phyloP scores from a whole-genome alignment of 495 filamentous ascomycete genomes.

The Neurospora tetraspora region DNA sequence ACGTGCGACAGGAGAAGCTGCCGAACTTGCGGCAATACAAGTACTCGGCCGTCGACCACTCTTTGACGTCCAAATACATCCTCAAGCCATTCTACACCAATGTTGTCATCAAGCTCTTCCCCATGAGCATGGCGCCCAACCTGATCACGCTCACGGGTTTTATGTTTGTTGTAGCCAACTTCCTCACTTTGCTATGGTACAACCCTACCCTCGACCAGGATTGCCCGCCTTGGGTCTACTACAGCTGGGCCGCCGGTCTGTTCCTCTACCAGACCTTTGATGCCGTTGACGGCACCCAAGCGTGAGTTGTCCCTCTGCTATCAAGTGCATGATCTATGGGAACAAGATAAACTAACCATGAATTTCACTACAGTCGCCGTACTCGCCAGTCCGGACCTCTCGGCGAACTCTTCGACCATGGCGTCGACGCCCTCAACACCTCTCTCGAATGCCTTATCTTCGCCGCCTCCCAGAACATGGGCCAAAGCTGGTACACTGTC shows the following conservation, averaged over 20 bases:
- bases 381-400: conserved; percentile 88
- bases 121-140: conserved; percentile 85
- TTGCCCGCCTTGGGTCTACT: conserved; percentile 92
- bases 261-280: conserved; percentile 99
- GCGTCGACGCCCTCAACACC: conserved; percentile 94
- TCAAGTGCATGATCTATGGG: neutral
- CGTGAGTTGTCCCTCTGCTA: conserved; percentile 43
- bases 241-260: conserved; percentile 75
- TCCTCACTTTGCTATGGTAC: conserved; percentile 92
- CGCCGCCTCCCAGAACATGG: conserved; percentile 80
- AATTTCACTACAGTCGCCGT: conserved; percentile 49
- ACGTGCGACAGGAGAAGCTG: conserved; percentile 85
- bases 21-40: conserved; percentile 84
- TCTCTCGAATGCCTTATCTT: conserved; percentile 90
- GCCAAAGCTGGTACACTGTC: conserved; percentile 84
- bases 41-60: conserved; percentile 85
- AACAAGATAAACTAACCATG: neutral
- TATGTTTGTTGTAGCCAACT: conserved; percentile 80
- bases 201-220: conserved; percentile 89
- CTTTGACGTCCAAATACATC: conserved; percentile 77
- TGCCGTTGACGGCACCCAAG: conserved; percentile 90
- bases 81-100: conserved; percentile 97
- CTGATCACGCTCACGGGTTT: conserved; percentile 87
- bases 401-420: conserved; percentile 95
- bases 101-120: conserved; percentile 86